Percentiles rank a stretch among this genome's conserved stretches.
phyloP scores from a whole-genome alignment of 2,329 filamentous ascomycete genomes.

The Microcera coccophila region DNA sequence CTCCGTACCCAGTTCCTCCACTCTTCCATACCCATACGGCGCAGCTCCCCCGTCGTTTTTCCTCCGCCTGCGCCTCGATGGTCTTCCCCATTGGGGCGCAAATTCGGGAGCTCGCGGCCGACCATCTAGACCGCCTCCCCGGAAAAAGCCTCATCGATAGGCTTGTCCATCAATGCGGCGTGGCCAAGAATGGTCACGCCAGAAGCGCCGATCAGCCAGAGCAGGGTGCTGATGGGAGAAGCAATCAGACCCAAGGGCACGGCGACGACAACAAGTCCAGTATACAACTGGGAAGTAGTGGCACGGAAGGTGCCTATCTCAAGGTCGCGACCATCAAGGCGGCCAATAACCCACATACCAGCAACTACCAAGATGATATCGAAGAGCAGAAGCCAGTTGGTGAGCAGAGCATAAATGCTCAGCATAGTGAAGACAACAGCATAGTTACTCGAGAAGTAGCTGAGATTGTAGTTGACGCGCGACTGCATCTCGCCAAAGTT shows the following conservation, averaged over 20 bases:
- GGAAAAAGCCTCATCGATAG: conserved; percentile 99
- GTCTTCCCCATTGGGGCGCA: conserved; percentile 99
- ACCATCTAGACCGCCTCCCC: conserved; percentile 99
- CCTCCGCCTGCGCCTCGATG: conserved; percentile 81
- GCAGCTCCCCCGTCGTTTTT: conserved; percentile 49
- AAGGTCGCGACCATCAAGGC: conserved; percentile 82
- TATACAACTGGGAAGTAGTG: conserved; percentile 92
- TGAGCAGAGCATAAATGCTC: conserved; percentile 89
- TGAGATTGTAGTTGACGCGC: conserved; percentile 93
- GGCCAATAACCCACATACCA: conserved; percentile 88
- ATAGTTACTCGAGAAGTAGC: conserved; percentile 99
- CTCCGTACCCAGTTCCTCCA: conserved; percentile 66
- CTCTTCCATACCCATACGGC: conserved; percentile 38
- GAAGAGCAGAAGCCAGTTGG: conserved; percentile 81
- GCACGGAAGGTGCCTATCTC: conserved; percentile 79
- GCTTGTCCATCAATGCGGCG: conserved; percentile 94
- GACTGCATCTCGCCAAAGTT: conserved; percentile 89
- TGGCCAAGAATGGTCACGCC: conserved; percentile 93
- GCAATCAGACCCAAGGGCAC: conserved; percentile 82
- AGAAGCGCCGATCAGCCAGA: conserved; percentile 95
- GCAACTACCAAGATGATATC: conserved; percentile 83
- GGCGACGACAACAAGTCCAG: conserved; percentile 74
- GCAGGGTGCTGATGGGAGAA: conserved; percentile 76
- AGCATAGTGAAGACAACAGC: conserved; percentile 90
- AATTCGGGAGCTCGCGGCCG: conserved; percentile 97